Evolutionary conservation across 352 stramenopile genomes (phyloP), one percentile per base, ranked within the genome.

Genomic region (Blastocystis sp.): DNA sequence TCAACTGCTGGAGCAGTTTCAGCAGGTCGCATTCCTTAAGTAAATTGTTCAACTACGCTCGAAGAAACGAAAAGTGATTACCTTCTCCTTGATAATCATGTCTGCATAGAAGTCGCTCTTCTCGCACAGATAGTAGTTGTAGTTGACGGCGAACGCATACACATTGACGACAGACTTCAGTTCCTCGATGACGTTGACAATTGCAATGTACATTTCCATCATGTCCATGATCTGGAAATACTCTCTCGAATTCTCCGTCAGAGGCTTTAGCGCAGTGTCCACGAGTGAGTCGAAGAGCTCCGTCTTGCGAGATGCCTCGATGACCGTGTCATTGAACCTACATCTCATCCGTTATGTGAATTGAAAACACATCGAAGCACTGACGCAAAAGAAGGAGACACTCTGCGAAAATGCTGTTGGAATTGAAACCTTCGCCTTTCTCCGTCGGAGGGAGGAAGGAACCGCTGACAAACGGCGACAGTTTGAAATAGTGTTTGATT

Each of bases 111-210:
- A 46, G 7, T 71, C 59, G 38, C 59, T 71, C 59, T 71, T 71
- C 36, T 71, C 59, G 38, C 59, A 71, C 14, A 71, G 38, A 44
- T 71, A 71, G 59, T 71, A 71, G n/a, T 71, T 71, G 59, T 46
- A 78, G 21, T 78, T 78, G n/a, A 78, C 34, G 6, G 9, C 53
- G 36, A 78, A 78, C 7, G 11, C 46, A 29, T 78, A 78, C 36
- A 32, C 9, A 56, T 14, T 40, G 4, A 78, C 46, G 14, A 78
- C 46, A 34, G 8, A 27, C 38, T 64, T 78, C 53, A 78, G 53
- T 24, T 78, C 67, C 36, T 78, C 67, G 14, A 78, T 57, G 14
- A 64, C 53, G n/a, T 78, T 78, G 11, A 78, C 53, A 8, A 78
- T 8, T 16, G 53, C 32, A 4, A 78, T 69, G 14, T 40, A 32